phyloP scores from a whole-genome alignment of 140 eudicot species.

The Stevia rebaudiana region DNA sequence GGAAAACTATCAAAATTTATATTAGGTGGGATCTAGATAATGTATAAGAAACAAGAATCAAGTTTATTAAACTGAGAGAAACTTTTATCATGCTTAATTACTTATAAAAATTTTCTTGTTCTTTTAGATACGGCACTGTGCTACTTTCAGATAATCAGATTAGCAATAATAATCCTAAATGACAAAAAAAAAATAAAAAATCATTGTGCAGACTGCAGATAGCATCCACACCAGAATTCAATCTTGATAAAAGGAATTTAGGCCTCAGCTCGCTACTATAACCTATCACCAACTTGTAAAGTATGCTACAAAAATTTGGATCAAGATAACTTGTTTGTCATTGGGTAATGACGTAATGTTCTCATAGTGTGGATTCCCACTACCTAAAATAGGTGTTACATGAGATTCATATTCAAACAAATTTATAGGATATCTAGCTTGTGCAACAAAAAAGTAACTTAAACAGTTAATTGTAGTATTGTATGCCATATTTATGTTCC shows the following conservation, averaged over 20 bases:
- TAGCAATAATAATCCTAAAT: not conserved
- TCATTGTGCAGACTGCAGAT: not conserved
- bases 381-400: not conserved
- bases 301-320: not conserved
- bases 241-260: not conserved
- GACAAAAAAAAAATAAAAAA: not conserved
- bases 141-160: not conserved
- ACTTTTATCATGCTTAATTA: not conserved
- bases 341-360: not conserved
- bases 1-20: not conserved
- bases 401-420: not conserved
- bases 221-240: not conserved
- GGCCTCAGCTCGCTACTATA: not conserved
- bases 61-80: not conserved
- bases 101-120: not conserved
- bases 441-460: not conserved
- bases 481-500: not conserved
- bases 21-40: not conserved
- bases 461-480: not conserved
- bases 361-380: not conserved
- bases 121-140: conserved; percentile 1
- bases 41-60: not conserved
- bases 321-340: not conserved
- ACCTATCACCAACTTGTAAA: not conserved
- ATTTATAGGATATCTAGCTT: not conserved